Base-by-base conservation (phyloP, 1,139 yeast genomes). In the Hanseniaspora uvarum region DNA sequence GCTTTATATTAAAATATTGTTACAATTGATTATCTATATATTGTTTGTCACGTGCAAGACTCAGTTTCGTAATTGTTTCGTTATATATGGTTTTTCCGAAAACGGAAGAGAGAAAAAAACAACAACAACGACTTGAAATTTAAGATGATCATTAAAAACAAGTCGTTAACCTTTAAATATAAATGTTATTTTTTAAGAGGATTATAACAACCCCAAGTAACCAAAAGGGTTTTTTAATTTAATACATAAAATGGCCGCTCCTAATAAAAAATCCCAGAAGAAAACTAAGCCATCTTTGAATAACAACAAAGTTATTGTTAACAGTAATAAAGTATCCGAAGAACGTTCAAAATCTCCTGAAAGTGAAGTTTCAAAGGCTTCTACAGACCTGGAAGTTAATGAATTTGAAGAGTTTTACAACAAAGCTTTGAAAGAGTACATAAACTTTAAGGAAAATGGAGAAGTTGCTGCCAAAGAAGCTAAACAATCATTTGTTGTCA, bases 1-100 rank as follows among this genome's bases (percentile, higher is more conserved):
- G 64, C 70, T 37, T 56, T 70, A 12, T 53, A 48, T 12, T 44
- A 16, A 30, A 11, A 12, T 5, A 18, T 12, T 10, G 12, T 28
- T 31, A n/a, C n/a, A 11, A 3, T 12, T 31, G 34, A 12, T 31
- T 3, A 31, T 31, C 14, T 12, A 11, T 11, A 12, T 3, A 8
- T 5, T 26, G 8, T 26, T 26, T 5, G 14, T 41, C 34, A 41
- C 46, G 34, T 30, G 34, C n/a, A 21, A 6, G 12, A 3, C 4
- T 5, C 6, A 4, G 28, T 38, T 34, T 23, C 31, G 7, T n/a
- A 24, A 37, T 11, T 8, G 41, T 38, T 21, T 38, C n/a, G 14
- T 38, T 19, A 5, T 36, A 18, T 16, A n/a, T n/a, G n/a, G n/a
- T n/a, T n/a, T n/a, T n/a, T n/a, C n/a, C n/a, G 10, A 18, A 11